phyloP scores from a whole-genome alignment of 306 rosid species.

The Castanea mollissima region DNA sequence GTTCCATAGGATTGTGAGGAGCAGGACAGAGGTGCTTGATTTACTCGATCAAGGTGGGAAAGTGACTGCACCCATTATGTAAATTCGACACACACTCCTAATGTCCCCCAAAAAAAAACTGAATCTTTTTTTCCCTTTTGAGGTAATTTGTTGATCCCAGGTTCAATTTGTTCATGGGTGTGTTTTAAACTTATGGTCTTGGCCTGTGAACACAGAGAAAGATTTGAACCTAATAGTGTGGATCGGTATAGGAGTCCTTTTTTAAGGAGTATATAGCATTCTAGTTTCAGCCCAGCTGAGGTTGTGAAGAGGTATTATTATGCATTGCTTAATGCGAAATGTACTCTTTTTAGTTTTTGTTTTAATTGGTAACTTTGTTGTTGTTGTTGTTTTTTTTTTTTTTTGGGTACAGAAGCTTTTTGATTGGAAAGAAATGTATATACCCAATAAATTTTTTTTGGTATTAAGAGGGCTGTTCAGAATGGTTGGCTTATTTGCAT shows the following conservation, averaged over 20 bases:
- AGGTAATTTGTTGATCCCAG: slow-evolving; percentile 7
- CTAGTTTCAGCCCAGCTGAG: slow-evolving; percentile 5
- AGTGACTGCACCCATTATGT: slow-evolving; percentile 40
- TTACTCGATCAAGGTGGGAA: slow-evolving; percentile 71
- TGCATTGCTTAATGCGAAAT: slow-evolving; percentile 6
- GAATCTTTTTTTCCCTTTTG: neutral
- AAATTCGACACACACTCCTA: neutral
- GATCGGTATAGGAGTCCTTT: slow-evolving; percentile 19
- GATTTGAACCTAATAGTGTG: slow-evolving; percentile 28
- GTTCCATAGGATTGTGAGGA: slow-evolving; percentile 78
- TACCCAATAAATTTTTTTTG: slow-evolving; percentile 7
- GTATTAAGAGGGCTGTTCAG: slow-evolving; percentile 3
- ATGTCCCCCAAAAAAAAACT: neutral
- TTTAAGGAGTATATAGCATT: slow-evolving; percentile 11
- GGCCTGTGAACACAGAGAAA: slow-evolving; percentile 3
- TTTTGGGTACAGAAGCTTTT: slow-evolving; percentile 19
- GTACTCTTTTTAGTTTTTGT: neutral
- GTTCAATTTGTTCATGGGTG: slow-evolving; percentile 17
- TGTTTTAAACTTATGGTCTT: neutral
- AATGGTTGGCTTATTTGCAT: neutral
- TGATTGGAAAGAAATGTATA: slow-evolving; percentile 17
- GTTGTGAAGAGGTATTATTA: slow-evolving; percentile 2
- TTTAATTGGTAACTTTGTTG: neutral
- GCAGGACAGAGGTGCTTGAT: slow-evolving; percentile 75
- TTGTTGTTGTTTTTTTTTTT: slow-evolving; percentile 19